Conservation (phyloP, 495 filamentous ascomycete genomes). For the Polyplosphaeria fusca region DNA sequence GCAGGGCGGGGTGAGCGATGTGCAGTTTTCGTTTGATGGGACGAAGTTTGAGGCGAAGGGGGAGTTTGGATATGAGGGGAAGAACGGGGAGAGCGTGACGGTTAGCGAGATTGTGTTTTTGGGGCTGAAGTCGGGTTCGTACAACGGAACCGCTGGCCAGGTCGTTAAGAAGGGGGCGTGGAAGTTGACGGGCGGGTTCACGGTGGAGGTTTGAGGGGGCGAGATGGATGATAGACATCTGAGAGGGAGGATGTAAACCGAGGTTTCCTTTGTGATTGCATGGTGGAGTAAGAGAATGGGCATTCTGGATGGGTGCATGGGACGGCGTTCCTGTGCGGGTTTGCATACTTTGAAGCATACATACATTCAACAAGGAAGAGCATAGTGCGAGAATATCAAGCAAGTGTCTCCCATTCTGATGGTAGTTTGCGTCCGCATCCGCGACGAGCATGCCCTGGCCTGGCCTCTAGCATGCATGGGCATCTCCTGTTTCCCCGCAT, state of each 20-base stretch:
- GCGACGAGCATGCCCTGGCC: too few species aligned
- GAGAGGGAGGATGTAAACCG: neutral
- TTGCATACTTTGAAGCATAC: too few species aligned
- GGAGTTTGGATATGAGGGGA: neutral
- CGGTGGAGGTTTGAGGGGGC: slow-evolving; percentile 2
- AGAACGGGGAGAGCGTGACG: slow-evolving; percentile 18
- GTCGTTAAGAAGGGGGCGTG: slow-evolving; percentile 15
- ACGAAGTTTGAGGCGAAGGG: slow-evolving; percentile 7
- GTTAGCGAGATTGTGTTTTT: slow-evolving; percentile 16
- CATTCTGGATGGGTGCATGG: too few species aligned
- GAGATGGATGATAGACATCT: neutral
- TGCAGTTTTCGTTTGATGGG: slow-evolving; percentile 35
- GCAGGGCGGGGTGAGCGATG: slow-evolving; percentile 32
- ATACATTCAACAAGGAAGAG: too few species aligned
- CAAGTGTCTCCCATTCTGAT: too few species aligned
- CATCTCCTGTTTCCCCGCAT: too few species aligned
- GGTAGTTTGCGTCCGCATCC: too few species aligned
- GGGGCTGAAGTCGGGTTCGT: slow-evolving; percentile 12
- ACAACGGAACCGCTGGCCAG: neutral
- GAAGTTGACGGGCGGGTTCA: slow-evolving; percentile 15
- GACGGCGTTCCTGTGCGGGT: too few species aligned
- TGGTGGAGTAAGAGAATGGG: too few species aligned
- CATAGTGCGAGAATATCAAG: too few species aligned
- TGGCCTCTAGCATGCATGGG: too few species aligned
- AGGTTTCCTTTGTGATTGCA: neutral